Conservation (phyloP, 441 rosid genomes). For the Corymbia citriodora region DNA sequence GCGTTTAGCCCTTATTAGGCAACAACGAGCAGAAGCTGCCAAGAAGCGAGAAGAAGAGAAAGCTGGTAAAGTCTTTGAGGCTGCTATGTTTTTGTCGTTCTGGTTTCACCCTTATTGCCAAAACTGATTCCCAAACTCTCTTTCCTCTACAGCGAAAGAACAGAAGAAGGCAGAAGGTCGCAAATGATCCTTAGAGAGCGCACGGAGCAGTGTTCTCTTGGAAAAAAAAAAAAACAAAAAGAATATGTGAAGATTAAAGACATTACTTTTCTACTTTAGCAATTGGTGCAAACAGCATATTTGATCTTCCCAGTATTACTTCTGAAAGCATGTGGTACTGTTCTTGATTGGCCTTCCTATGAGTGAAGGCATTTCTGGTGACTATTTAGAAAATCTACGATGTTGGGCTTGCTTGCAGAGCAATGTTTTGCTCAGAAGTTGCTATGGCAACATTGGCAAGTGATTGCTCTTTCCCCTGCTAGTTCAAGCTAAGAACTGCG, state of each 20-base stretch:
- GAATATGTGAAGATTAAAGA: background rate
- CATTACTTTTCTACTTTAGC: background rate
- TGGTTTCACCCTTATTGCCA: background rate
- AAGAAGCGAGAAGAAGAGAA: constrained; percentile 91
- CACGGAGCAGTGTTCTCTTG: background rate
- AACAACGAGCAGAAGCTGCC: constrained; percentile 92
- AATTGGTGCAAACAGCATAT: background rate
- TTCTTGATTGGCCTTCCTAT: background rate
- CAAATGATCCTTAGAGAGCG: background rate
- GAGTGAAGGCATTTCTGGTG: background rate
- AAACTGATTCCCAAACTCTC: background rate
- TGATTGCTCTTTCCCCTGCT: no score
- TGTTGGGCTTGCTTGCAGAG: no score
- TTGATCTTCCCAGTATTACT: background rate
- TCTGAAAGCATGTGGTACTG: background rate
- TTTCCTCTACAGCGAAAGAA: constrained; percentile 49
- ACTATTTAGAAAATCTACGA: background rate
- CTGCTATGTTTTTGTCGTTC: background rate
- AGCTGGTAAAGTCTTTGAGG: constrained; percentile 45
- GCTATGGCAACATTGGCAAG: no score
- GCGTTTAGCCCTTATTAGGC: constrained; percentile 76
- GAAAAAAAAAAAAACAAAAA: background rate
- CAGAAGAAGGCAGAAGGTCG: background rate
- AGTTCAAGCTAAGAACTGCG: no score
- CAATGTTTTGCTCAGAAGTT: no score